Percentiles rank a stretch among this genome's conserved stretches.
Conservation (phyloP, 257 asterid genomes). For the Lavandula angustifolia region DNA sequence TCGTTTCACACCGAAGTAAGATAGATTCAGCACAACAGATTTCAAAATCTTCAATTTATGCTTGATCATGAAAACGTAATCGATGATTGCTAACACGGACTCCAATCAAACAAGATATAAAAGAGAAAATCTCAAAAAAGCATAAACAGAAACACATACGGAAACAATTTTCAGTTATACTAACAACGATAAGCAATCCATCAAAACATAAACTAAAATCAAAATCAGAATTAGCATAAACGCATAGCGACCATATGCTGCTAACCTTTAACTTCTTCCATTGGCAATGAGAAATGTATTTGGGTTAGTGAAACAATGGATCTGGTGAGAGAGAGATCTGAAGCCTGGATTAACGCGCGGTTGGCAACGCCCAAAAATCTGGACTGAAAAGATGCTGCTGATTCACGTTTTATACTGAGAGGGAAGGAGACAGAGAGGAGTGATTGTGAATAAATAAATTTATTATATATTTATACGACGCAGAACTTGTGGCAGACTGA, state of each 20-base stretch:
- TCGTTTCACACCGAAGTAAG: not conserved
- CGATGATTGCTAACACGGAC: too few species aligned
- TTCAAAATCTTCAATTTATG: not conserved
- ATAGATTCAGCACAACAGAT: constrained; percentile 16
- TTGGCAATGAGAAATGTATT: constrained; percentile 25
- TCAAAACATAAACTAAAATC: not conserved
- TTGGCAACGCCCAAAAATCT: constrained; percentile 1
- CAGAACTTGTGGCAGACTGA: too few species aligned
- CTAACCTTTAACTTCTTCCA: constrained; percentile 47
- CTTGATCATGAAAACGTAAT: too few species aligned
- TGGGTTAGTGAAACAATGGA: constrained; percentile 20
- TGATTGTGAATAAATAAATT: not conserved
- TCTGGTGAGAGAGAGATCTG: constrained; percentile 19
- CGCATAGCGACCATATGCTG: not conserved
- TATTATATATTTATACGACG: too few species aligned
- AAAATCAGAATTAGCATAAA: not conserved
- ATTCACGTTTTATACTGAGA: constrained; percentile 25
- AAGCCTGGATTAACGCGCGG: not conserved
- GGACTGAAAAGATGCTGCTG: not conserved
- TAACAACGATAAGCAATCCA: too few species aligned
- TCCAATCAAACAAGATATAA: too few species aligned
- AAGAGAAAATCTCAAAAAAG: too few species aligned
- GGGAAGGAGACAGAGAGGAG: not conserved
- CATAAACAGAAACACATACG: too few species aligned
- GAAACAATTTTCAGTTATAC: too few species aligned